A percentile compares a stretch with the other conserved stretches of the same genome.
Evolutionary conservation across 2,329 filamentous ascomycete genomes (phyloP).

Genomic region (Coniochaeta sp.): DNA sequence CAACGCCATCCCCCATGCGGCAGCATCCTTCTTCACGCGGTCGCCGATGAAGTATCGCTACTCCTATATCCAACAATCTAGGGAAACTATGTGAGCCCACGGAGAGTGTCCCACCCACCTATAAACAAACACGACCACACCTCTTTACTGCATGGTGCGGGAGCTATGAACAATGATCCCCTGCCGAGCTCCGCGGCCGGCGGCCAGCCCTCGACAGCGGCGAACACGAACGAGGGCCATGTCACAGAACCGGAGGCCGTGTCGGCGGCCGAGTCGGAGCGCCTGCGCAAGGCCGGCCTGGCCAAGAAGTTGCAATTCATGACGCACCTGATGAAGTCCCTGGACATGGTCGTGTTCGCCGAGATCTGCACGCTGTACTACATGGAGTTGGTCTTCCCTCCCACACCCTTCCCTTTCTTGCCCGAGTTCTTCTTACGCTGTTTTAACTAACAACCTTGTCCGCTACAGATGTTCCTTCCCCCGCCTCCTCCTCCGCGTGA

Average conservation of each 20-base stretch:
- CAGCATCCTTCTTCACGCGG: not conserved
- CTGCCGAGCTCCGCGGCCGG: constrained; percentile 31
- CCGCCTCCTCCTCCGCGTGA: constrained; percentile 50
- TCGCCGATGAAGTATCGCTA: not conserved
- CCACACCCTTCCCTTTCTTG: too few species aligned
- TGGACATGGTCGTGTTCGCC: constrained; percentile 58
- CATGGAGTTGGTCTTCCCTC: constrained; percentile 51
- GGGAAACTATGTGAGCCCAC: constrained; percentile 22
- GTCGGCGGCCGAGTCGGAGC: constrained; percentile 11
- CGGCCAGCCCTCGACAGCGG: constrained; percentile 15
- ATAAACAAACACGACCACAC: not conserved
- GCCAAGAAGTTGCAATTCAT: constrained; percentile 54
- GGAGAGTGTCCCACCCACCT: not conserved
- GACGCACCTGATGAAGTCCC: constrained; percentile 50
- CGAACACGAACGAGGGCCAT: too few species aligned
- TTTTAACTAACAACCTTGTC: too few species aligned
- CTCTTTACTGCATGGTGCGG: constrained; percentile 19
- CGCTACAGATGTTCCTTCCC: constrained; percentile 60
- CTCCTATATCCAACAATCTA: not conserved
- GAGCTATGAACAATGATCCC: constrained; percentile 40
- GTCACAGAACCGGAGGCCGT: constrained; percentile 4
- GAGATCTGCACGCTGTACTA: constrained; percentile 62
- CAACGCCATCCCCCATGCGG: not conserved
- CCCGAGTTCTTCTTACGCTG: too few species aligned
- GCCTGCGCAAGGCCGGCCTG: constrained; percentile 25